These are phyloP conservation scores for Ceratocystis alfenasii DNA, from an alignment of 2,329 filamentous ascomycete genomes.

Conservation along the genomic window DNA sequence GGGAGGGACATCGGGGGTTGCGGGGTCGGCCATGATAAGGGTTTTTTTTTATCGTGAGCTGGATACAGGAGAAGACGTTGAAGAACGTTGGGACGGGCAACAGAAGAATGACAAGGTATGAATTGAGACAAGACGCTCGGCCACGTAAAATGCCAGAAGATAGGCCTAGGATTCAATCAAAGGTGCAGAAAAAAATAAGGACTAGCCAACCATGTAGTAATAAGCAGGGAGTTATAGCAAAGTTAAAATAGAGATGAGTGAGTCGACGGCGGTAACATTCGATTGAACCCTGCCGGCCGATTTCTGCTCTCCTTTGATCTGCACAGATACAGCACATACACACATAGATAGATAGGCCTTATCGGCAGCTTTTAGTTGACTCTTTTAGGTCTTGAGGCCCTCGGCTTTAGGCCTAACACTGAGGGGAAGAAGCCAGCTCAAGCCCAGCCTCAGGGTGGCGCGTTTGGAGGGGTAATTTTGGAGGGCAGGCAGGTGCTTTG, in stretches of 20 bases:
- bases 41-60: slow-evolving; percentile 1
- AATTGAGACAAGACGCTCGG: background rate
- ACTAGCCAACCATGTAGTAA: slow-evolving; percentile 7
- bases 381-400: background rate
- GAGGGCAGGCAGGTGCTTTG: background rate
- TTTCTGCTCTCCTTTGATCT: background rate
- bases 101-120: background rate
- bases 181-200: background rate
- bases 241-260: slow-evolving; percentile 1
- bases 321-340: background rate
- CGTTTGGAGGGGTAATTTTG: slow-evolving; percentile 7
- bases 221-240: slow-evolving; percentile 9
- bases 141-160: slow-evolving; percentile 1
- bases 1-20: slow-evolving; percentile 16
- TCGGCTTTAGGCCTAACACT: background rate
- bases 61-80: background rate
- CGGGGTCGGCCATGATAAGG: slow-evolving; percentile 24
- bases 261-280: background rate
- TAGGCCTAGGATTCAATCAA: slow-evolving; percentile 14
- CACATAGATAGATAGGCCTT: background rate
- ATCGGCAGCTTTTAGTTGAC: background rate
- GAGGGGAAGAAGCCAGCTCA: background rate
- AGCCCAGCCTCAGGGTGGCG: background rate
- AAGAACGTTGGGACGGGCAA: slow-evolving; percentile 3
- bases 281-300: background rate